A percentile compares a stretch with the other conserved stretches of the same genome.
These are phyloP conservation scores for Populus tremula DNA, from an alignment of 345 rosid genomes.

Conservation along the genomic window DNA sequence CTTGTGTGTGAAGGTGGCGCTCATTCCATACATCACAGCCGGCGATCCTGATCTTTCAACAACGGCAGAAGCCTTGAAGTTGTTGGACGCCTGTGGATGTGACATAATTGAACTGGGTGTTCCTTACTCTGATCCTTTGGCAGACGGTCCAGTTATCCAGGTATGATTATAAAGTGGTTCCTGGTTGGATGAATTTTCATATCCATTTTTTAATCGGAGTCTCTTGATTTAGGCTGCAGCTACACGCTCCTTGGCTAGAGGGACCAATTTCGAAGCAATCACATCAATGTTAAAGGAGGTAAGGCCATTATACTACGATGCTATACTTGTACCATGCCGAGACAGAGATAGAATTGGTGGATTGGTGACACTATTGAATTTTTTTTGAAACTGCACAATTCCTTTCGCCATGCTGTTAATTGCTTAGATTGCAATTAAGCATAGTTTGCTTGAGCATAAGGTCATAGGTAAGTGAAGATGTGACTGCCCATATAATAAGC, in stretches of 20 bases:
- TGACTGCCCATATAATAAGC: background rate
- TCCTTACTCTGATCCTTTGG: slow-evolving; percentile 87
- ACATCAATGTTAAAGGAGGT: slow-evolving; percentile 79
- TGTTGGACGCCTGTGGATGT: slow-evolving; percentile 70
- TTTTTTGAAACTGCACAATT: background rate
- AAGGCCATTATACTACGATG: slow-evolving; percentile 1
- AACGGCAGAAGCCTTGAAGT: slow-evolving; percentile 75
- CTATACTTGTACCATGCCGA: background rate
- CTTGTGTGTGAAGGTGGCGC: slow-evolving; percentile 58
- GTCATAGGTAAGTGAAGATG: background rate
- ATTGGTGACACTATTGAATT: background rate
- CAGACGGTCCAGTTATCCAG: slow-evolving; percentile 96
- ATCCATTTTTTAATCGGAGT: slow-evolving; percentile 12
- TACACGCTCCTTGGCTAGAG: slow-evolving; percentile 70
- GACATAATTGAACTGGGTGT: slow-evolving; percentile 89
- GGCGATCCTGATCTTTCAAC: slow-evolving; percentile 98
- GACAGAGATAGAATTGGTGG: background rate
- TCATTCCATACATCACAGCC: slow-evolving; percentile 87
- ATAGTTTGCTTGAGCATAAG: background rate
- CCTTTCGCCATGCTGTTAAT: background rate
- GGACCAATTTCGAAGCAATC: slow-evolving; percentile 68
- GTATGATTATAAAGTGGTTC: slow-evolving; percentile 27
- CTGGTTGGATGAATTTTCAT: background rate
- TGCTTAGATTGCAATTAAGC: background rate
- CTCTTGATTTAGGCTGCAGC: slow-evolving; percentile 73